Conservation (phyloP, 345 rosid species). For the Toxicodendron radicans region DNA sequence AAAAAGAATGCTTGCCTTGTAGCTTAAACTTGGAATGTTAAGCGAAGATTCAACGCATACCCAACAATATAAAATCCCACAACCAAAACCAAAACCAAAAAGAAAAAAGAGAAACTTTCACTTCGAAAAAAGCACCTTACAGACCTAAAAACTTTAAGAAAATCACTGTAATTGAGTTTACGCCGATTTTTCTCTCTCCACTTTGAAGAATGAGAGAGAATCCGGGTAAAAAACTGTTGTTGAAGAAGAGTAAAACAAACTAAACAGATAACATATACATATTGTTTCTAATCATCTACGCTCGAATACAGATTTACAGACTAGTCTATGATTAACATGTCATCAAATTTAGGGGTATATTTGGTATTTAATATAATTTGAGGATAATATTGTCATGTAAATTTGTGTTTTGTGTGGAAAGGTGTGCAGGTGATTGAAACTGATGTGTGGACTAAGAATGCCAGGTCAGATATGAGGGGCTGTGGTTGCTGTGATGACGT, state of each 20-base stretch:
- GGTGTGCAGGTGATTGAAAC: constrained; percentile 13
- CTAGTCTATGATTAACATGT: too few relatives aligned
- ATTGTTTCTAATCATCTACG: not conserved
- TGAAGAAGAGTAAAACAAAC: not conserved
- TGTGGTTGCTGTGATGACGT: constrained; percentile 29
- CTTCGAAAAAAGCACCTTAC: constrained; percentile 25
- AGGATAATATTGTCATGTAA: not conserved
- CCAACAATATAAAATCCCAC: not conserved
- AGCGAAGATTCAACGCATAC: constrained; percentile 36
- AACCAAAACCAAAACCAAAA: constrained; percentile 5
- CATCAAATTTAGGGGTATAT: not conserved
- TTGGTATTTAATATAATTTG: too few relatives aligned
- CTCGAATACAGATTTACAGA: not conserved
- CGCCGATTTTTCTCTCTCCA: not conserved
- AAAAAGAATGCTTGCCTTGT: constrained; percentile 25
- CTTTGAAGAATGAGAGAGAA: constrained; percentile 10
- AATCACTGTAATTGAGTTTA: too few relatives aligned
- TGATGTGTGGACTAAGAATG: not conserved
- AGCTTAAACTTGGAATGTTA: constrained; percentile 28
- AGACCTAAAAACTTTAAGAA: not conserved
- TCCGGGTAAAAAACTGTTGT: not conserved
- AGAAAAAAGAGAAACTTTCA: not conserved
- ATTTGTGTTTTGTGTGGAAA: not conserved
- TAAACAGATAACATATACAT: not conserved
- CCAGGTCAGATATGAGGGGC: constrained; percentile 39